phyloP scores from a whole-genome alignment of 2,329 filamentous ascomycete genomes.

The Ceratocystiopsis sp. region DNA sequence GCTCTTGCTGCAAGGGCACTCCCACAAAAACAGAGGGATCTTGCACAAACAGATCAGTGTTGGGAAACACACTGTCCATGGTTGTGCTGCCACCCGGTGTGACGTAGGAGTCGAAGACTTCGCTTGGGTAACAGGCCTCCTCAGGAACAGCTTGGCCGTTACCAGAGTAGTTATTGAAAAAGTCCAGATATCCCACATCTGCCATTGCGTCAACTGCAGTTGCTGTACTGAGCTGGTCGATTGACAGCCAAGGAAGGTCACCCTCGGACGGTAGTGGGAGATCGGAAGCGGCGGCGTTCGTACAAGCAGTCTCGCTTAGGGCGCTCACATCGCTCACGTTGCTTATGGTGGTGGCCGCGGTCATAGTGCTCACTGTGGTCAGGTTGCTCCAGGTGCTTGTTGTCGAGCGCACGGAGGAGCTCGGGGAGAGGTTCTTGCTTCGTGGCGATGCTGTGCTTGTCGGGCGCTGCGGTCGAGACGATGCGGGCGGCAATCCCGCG shows the following conservation, averaged over 20 bases:
- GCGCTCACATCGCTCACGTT: constrained; percentile 9
- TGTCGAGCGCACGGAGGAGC: constrained; percentile 30
- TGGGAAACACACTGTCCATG: no score
- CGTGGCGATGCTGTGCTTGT: constrained; percentile 11
- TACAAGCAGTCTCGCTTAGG: constrained; percentile 3
- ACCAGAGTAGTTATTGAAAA: no score
- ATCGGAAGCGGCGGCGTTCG: constrained; percentile 18
- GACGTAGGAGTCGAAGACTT: no score
- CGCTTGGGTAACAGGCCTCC: no score
- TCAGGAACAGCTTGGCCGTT: no score
- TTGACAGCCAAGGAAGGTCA: no score
- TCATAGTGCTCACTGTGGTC: constrained; percentile 9
- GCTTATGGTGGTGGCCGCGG: constrained; percentile 3
- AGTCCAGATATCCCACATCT: constrained; percentile 15
- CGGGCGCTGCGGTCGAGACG: constrained; percentile 11
- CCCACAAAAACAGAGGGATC: no score
- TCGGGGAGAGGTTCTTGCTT: constrained; percentile 27
- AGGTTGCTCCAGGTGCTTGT: constrained; percentile 18
- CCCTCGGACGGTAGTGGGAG: constrained; percentile 17
- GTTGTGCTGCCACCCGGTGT: no score
- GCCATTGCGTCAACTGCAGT: constrained; percentile 16
- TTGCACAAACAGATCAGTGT: no score
- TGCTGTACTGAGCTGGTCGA: no score
- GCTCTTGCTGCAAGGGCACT: no score
- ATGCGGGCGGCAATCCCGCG: background rate